Percentiles rank a stretch among this genome's conserved stretches.
Conservation (phyloP, 768 basidiomycete species). For the Panaeolus cyanescens region DNA sequence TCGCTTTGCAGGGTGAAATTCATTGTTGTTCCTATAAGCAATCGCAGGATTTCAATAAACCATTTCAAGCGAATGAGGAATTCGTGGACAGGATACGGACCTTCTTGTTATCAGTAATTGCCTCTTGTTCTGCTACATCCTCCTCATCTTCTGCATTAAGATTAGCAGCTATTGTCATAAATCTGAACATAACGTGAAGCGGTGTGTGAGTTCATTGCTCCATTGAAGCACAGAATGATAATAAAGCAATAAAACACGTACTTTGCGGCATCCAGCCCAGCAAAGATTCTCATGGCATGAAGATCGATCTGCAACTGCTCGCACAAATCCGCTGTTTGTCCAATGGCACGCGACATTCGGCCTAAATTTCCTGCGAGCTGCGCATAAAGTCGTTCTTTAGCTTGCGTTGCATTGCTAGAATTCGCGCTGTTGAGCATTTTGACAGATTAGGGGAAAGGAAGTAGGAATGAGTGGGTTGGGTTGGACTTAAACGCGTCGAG, state of each 20-base stretch:
- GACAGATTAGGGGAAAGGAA: not conserved
- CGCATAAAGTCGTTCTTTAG: conserved; percentile 80
- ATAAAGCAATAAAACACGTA: conserved; percentile 35
- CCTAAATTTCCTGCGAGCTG: conserved; percentile 73
- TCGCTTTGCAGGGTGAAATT: not conserved
- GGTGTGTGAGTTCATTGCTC: not conserved
- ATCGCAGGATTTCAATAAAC: not conserved
- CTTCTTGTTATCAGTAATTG: not conserved
- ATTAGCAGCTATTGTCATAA: conserved; percentile 44
- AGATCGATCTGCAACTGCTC: conserved; percentile 76
- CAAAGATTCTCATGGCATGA: conserved; percentile 77
- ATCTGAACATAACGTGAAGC: conserved; percentile 23
- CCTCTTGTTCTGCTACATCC: conserved; percentile 3
- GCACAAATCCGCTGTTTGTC: conserved; percentile 75
- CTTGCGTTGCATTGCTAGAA: conserved; percentile 63
- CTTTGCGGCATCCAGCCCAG: conserved; percentile 83
- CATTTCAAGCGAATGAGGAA: not conserved
- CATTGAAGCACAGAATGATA: not conserved
- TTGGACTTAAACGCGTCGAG: not conserved
- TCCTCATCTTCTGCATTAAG: conserved; percentile 35
- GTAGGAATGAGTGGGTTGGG: not conserved
- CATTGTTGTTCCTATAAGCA: not conserved
- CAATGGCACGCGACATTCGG: conserved; percentile 66
- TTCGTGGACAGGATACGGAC: not conserved
- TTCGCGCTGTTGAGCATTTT: conserved; percentile 20